phyloP scores from a whole-genome alignment of 768 basidiomycete species.

The Auriscalpium orientale region DNA sequence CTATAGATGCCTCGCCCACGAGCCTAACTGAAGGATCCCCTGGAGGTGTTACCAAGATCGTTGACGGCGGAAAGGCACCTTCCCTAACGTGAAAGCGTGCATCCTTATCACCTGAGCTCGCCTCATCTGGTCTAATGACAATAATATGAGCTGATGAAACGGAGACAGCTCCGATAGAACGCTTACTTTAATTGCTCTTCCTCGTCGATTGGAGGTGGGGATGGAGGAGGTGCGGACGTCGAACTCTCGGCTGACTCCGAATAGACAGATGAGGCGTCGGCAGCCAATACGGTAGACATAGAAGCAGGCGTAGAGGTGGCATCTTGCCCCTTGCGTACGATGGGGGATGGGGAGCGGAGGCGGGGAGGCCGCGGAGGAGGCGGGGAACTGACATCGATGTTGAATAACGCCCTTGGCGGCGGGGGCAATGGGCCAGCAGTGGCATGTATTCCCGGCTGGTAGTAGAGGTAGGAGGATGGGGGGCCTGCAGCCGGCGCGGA shows the following conservation, averaged over 20 bases:
- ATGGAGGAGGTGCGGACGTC: background rate
- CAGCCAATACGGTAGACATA: slow-evolving; percentile 43
- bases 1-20: slow-evolving; percentile 7
- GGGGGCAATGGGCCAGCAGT: slow-evolving; percentile 69
- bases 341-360: slow-evolving; percentile 43
- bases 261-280: slow-evolving; percentile 10
- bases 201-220: background rate
- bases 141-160: background rate
- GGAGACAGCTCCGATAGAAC: background rate
- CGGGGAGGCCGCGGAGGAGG: slow-evolving; percentile 59
- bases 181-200: background rate
- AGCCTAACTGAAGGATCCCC: background rate
- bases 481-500: background rate
- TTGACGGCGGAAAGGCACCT: slow-evolving; percentile 57
- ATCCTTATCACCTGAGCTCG: slow-evolving; percentile 6
- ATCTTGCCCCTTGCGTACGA: slow-evolving; percentile 27
- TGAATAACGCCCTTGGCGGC: slow-evolving; percentile 52
- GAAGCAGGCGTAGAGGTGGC: slow-evolving; percentile 6
- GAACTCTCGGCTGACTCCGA: background rate
- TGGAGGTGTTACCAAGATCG: slow-evolving; percentile 15
- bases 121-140: background rate
- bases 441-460: slow-evolving; percentile 61
- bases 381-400: slow-evolving; percentile 33
- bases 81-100: slow-evolving; percentile 37
- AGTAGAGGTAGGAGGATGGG: slow-evolving; percentile 43